Evolutionary conservation across 331 rosid species (phyloP).

Genomic region (Pyrus hybrid): DNA sequence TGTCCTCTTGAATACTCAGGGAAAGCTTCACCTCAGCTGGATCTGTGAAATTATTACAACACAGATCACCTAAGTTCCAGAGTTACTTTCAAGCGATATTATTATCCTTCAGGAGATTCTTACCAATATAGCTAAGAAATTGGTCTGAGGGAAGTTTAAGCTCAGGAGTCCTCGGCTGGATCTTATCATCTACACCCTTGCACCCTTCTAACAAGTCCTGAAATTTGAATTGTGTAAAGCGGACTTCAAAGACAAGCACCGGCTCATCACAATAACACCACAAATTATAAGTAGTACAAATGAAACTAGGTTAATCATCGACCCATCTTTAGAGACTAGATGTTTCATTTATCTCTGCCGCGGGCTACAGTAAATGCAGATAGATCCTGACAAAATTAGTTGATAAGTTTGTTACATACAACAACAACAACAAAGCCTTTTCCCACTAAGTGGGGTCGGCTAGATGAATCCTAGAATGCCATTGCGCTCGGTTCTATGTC

Average conservation of each 20-base stretch:
- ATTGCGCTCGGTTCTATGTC: too few relatives aligned
- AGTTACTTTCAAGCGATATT: conserved; percentile 9
- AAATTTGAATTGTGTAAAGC: not conserved
- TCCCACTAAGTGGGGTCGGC: too few relatives aligned
- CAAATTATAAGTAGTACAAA: not conserved
- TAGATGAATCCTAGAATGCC: too few relatives aligned
- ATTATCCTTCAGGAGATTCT: conserved; percentile 13
- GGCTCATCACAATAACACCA: not conserved
- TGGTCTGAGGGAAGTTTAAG: conserved; percentile 22
- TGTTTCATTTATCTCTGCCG: not conserved
- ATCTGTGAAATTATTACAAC: conserved; percentile 25
- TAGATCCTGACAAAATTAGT: not conserved
- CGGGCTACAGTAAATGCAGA: not conserved
- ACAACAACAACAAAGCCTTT: too few relatives aligned
- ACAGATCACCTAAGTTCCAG: not conserved
- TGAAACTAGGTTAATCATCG: not conserved
- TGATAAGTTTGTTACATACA: too few relatives aligned
- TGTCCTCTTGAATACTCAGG: conserved; percentile 20
- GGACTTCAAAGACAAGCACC: conserved; percentile 19
- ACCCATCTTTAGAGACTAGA: not conserved
- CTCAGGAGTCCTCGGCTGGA: conserved; percentile 21
- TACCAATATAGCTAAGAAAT: conserved; percentile 26
- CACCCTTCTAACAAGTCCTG: conserved; percentile 13
- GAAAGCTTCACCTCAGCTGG: conserved; percentile 35
- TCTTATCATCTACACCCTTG: conserved; percentile 8